phyloP scores from a whole-genome alignment of 441 rosid genomes.

The Cnidoscolus chayamansa region DNA sequence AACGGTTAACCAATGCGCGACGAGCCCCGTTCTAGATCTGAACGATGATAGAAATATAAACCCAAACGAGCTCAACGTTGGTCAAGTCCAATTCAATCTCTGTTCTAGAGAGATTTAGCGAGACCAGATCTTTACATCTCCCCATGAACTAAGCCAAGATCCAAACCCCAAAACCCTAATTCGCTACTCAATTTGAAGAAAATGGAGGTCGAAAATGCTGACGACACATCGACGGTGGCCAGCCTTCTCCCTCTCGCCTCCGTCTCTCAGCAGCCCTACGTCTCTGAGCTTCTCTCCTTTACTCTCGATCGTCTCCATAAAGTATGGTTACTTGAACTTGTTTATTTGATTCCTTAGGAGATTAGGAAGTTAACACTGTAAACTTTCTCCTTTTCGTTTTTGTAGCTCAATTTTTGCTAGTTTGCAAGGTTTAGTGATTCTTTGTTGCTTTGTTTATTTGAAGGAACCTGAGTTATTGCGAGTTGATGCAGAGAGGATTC shows the following conservation, averaged over 20 bases:
- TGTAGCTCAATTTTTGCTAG: not conserved
- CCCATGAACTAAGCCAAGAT: not conserved
- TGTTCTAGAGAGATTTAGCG: not conserved
- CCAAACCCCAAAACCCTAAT: slow-evolving; percentile 14
- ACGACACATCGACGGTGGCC: slow-evolving; percentile 39
- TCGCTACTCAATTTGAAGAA: not conserved
- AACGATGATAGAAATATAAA: not conserved
- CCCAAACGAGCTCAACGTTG: not conserved
- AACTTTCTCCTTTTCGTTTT: not conserved
- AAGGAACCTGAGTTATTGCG: slow-evolving; percentile 94
- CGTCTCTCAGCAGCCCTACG: slow-evolving; percentile 80
- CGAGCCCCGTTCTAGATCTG: no score
- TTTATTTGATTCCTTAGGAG: not conserved
- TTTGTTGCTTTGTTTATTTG: slow-evolving; percentile 13
- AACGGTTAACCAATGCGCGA: no score
- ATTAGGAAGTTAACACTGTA: not conserved
- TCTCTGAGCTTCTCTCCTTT: slow-evolving; percentile 93
- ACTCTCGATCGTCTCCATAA: slow-evolving; percentile 97
- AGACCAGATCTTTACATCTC: not conserved
- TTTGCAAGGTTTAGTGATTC: not conserved
- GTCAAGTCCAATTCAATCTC: slow-evolving; percentile 7
- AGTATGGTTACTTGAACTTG: slow-evolving; percentile 32
- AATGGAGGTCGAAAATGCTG: slow-evolving; percentile 56
- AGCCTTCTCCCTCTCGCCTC: slow-evolving; percentile 70
- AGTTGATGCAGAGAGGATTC: slow-evolving; percentile 88